These are phyloP conservation scores for Aspergillus tanneri DNA, from an alignment of 2,329 filamentous ascomycete genomes.

Conservation along the genomic window DNA sequence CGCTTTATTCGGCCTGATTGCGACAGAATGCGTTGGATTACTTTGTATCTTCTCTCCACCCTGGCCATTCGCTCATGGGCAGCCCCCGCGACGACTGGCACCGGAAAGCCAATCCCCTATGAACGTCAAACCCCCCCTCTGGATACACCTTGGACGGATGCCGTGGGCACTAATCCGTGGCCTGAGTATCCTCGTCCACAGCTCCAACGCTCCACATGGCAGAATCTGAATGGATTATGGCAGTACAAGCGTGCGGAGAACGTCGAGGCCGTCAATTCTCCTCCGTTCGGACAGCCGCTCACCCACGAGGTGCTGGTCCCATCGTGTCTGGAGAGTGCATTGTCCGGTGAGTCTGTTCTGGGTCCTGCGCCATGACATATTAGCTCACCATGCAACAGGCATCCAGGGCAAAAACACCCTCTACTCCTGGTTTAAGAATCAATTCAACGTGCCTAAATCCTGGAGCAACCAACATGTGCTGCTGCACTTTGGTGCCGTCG, in stretches of 20 bases:
- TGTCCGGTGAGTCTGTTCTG: constrained; percentile 43
- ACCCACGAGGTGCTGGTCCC: constrained; percentile 51
- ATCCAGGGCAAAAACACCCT: constrained; percentile 41
- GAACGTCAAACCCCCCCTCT: constrained; percentile 42
- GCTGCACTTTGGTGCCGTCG: constrained; percentile 53
- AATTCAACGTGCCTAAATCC: constrained; percentile 47
- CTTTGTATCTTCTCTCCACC: constrained; percentile 1
- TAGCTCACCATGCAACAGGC: constrained; percentile 16
- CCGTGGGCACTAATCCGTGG: constrained; percentile 51
- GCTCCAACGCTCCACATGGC: constrained; percentile 48
- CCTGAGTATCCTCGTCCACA: constrained; percentile 52
- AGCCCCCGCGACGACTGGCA: not conserved
- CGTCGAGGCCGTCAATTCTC: constrained; percentile 40
- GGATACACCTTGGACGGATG: constrained; percentile 47
- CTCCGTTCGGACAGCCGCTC: constrained; percentile 47
- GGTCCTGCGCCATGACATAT: not conserved
- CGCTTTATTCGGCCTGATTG: no score
- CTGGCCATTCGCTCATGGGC: constrained; percentile 8
- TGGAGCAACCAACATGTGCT: constrained; percentile 47
- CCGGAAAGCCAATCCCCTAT: constrained; percentile 32
- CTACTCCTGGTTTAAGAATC: constrained; percentile 51
- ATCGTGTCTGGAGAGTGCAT: constrained; percentile 55
- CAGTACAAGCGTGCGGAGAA: constrained; percentile 44
- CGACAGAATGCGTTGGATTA: constrained; percentile 5
- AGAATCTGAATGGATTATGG: constrained; percentile 53